Evolutionary conservation across 129 eudicot species (phyloP).

Genomic region (Heracleum sosnowskyi): DNA sequence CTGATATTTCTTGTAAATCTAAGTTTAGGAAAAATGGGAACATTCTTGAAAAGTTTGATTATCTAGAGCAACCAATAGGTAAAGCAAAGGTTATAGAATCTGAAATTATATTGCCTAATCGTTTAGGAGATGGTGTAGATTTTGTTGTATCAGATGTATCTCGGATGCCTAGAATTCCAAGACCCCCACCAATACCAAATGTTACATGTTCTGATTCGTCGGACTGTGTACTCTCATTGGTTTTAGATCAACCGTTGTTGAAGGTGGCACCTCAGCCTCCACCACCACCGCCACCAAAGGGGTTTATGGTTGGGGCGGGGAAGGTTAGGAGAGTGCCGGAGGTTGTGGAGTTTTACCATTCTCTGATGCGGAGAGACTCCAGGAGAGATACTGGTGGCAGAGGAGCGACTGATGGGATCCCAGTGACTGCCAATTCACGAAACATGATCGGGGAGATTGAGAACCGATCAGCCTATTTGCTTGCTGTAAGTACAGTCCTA

Average conservation of each 20-base stretch:
- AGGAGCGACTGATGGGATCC: slow-evolving; percentile 22
- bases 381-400: slow-evolving; percentile 58
- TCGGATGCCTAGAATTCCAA: slow-evolving; percentile 66
- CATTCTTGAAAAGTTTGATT: slow-evolving; percentile 18
- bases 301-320: slow-evolving; percentile 30
- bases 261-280: slow-evolving; percentile 32
- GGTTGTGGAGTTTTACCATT: slow-evolving; percentile 93
- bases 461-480: slow-evolving; percentile 84
- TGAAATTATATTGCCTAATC: not conserved
- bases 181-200: slow-evolving; percentile 63
- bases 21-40: slow-evolving; percentile 34
- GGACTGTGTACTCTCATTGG: not conserved
- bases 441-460: slow-evolving; percentile 95
- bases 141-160: slow-evolving; percentile 34
- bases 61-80: slow-evolving; percentile 12
- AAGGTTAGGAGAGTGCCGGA: slow-evolving; percentile 84
- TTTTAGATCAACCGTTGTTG: not conserved
- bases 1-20: slow-evolving; percentile 32
- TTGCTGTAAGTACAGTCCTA: slow-evolving; percentile 51
- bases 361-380: slow-evolving; percentile 79
- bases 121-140: slow-evolving; percentile 40
- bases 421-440: slow-evolving; percentile 61
- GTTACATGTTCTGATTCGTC: slow-evolving; percentile 12
- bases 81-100: not conserved
- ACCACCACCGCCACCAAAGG: slow-evolving; percentile 22